Percentiles rank a stretch among this genome's conserved stretches.
These are phyloP conservation scores for Aspergillus oerlinghausenensis DNA, from an alignment of 2,329 filamentous ascomycete species.

Conservation along the genomic window DNA sequence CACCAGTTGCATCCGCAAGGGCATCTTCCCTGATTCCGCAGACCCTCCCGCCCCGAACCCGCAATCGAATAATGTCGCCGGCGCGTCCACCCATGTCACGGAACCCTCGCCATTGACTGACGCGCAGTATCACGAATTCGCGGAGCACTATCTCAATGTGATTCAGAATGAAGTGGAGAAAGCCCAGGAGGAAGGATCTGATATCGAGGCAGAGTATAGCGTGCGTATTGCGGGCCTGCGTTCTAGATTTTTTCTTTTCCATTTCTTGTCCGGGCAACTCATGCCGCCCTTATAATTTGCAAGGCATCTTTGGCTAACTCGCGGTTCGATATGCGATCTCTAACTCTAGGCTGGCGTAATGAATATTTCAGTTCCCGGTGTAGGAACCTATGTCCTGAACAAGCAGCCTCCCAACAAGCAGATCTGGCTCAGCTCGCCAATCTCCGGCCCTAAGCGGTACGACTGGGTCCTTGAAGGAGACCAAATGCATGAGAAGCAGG, in stretches of 20 bases:
- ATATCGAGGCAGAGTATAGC: constrained; percentile 83
- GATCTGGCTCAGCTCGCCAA: constrained; percentile 91
- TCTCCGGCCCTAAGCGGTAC: constrained; percentile 88
- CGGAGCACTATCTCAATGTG: constrained; percentile 68
- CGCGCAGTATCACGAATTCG: constrained; percentile 68
- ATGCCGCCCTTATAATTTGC: neutral
- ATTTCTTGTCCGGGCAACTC: neutral
- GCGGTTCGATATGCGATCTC: neutral
- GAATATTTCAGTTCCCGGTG: constrained; percentile 63
- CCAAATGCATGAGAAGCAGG: constrained; percentile 73
- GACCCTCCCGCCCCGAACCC: constrained; percentile 47
- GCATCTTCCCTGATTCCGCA: constrained; percentile 57
- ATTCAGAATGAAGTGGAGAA: constrained; percentile 62
- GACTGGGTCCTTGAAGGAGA: constrained; percentile 77
- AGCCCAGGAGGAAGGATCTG: constrained; percentile 64
- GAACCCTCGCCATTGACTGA: constrained; percentile 63
- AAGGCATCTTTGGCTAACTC: neutral
- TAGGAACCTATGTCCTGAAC: constrained; percentile 90
- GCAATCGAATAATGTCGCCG: constrained; percentile 36
- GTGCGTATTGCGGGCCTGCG: constrained; percentile 50
- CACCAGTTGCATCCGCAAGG: constrained; percentile 38
- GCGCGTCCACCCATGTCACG: constrained; percentile 38
- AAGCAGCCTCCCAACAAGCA: constrained; percentile 97
- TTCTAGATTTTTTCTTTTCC: neutral
- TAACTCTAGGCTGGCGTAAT: constrained; percentile 72